These are phyloP conservation scores for Teratosphaeriaceae sp. DNA, from an alignment of 2,329 filamentous ascomycete species.

Conservation along the genomic window DNA sequence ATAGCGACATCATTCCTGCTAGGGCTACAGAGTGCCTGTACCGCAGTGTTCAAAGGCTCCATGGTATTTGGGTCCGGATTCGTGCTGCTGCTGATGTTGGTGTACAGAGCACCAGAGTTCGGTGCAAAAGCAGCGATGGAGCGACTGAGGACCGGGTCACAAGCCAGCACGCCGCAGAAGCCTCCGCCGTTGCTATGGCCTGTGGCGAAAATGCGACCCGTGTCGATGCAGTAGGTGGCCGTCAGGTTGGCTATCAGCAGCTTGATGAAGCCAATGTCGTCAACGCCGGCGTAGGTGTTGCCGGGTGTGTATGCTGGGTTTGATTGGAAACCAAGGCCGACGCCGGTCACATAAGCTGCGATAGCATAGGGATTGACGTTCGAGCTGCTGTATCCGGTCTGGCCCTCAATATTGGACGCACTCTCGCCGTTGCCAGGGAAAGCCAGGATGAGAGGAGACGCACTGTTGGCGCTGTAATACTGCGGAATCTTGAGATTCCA, in stretches of 20 bases:
- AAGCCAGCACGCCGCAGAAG: slow-evolving; percentile 42
- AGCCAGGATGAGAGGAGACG: slow-evolving; percentile 38
- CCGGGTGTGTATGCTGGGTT: slow-evolving; percentile 10
- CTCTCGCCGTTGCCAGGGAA: slow-evolving; percentile 37
- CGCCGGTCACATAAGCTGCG: slow-evolving; percentile 37
- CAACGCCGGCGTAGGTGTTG: slow-evolving; percentile 5
- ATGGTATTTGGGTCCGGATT: slow-evolving; percentile 16
- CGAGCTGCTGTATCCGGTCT: slow-evolving; percentile 38
- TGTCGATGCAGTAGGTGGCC: slow-evolving; percentile 39
- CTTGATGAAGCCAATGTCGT: slow-evolving; percentile 39
- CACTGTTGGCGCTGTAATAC: slow-evolving; percentile 32
- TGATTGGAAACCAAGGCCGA: slow-evolving; percentile 11
- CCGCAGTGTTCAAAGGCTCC: slow-evolving; percentile 18
- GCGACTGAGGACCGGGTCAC: slow-evolving; percentile 34
- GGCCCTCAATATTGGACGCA: slow-evolving; percentile 31
- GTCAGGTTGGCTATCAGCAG: slow-evolving; percentile 35
- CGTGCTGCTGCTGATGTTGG: slow-evolving; percentile 14
- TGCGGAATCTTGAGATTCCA: slow-evolving; percentile 33
- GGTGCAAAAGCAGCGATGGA: slow-evolving; percentile 44
- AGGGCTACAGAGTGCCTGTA: slow-evolving; percentile 15
- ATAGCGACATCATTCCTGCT: slow-evolving; percentile 28
- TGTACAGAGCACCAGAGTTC: slow-evolving; percentile 42
- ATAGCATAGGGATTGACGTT: slow-evolving; percentile 38
- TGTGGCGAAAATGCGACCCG: slow-evolving; percentile 36
- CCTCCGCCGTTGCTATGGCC: slow-evolving; percentile 52